Evolutionary conservation across 106 monocot genomes (phyloP).

Genomic region (Apostasia shenzhenica): DNA sequence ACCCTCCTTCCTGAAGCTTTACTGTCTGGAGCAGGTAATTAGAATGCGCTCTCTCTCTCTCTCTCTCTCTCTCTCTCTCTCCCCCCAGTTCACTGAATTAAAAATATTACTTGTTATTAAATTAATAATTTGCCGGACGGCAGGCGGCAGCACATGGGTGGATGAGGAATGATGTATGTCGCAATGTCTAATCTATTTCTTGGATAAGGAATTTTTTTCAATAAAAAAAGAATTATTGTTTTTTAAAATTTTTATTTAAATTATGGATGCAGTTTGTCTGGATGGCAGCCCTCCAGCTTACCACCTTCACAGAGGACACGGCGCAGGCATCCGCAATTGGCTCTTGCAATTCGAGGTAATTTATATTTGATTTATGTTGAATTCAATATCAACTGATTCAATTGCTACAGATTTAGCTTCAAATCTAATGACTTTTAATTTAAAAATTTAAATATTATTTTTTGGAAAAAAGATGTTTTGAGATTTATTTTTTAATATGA

Average conservation of each 20-base stretch:
- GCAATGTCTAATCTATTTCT: too few relatives aligned
- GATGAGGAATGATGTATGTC: neutral
- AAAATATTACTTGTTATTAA: neutral
- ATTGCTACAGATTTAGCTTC: neutral
- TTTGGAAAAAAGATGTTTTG: neutral
- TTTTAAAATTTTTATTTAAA: neutral
- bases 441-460: neutral
- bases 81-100: neutral
- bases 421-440: neutral
- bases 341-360: conserved; percentile 73
- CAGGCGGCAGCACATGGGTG: neutral
- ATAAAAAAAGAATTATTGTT: neutral
- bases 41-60: neutral
- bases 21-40: conserved; percentile 38
- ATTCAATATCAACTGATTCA: too few relatives aligned
- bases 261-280: conserved; percentile 52
- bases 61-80: neutral
- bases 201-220: neutral
- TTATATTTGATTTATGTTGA: neutral
- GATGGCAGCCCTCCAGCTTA: conserved; percentile 83
- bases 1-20: conserved; percentile 42
- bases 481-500: neutral
- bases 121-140: neutral
- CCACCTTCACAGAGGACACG: conserved; percentile 54
- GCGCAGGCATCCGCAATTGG: conserved; percentile 54